Base-by-base conservation (phyloP, 148 eudicot genomes). In the Chenopodium quinoa region DNA sequence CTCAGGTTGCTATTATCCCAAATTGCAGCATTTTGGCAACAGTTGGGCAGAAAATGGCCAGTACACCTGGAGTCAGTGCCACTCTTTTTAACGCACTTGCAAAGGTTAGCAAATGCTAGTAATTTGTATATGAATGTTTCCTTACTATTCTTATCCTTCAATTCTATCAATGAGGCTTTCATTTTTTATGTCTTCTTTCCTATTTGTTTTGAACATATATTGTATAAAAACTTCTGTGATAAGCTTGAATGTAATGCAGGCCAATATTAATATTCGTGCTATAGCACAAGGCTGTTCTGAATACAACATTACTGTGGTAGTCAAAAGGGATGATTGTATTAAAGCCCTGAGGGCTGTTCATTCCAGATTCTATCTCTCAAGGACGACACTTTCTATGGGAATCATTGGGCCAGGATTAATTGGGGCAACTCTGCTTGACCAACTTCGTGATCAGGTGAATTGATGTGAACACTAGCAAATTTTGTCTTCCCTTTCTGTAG, bases 231-330 rank as follows among this genome's bases (percentile, higher is more conserved):
- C 34, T 56, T 7, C 29, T 9, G 37, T 52, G 70, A 25, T 65
- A 5, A 65, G 9, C 17, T 50, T 78, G 40, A 58, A 48, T 69
- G 47, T 14, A 32, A 79, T 89, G 86, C 94, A 96, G 98, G 99
- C 98, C 63, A 96, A 90, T 83, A 96, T 96, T 65, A 96, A 96
- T 84, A 86, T 96, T 40, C 93, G 99, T 75, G 99, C 99, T 78
- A 96, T 96, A 86, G 99, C 99, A 68, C 99, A 96, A 90, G 98
- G 99, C 40, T 96, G 98, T 85, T 93, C 99, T 50, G 99, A 96
- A 90, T 92, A 96, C 84, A 96, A 96, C 78, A 85, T 96, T 31
- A 96, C 99, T 47, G 95, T 93, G 50, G 99, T 96, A 48, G 78
- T 96, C 75, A 93, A 91, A 85, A 84, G 86, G 87, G 99, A 93